Base-by-base conservation (phyloP, 441 rosid genomes). In the Corymbia calophylla region DNA sequence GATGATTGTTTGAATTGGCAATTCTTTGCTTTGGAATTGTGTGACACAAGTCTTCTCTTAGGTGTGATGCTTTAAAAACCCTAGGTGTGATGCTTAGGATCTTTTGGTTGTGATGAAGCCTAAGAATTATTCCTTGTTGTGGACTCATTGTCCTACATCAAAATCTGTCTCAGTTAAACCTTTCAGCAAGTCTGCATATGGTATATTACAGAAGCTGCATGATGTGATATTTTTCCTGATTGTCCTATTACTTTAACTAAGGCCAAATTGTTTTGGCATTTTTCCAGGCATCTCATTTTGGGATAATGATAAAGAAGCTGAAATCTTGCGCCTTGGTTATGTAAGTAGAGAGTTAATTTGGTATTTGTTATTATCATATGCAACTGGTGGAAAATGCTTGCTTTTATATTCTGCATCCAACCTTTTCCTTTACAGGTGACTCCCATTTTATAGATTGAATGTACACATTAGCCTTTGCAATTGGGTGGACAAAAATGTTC, bases 291-390 rank as follows among this genome's bases (percentile, higher is more conserved):
- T 94, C 88, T 89, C 95, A 51, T 92, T 73, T 89, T 95, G 97
- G 98, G 91, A 93, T 18, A 93, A 97, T 89, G 98, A 97, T 90
- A 95, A 93, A 94, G 99, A 97, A 90, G 98, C 98, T 64, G 97
- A 93, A 92, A 87, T 58, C 86, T 94, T 97, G 92, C 98, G 99
- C 29, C 80, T 97, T 92, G 99, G 99, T 89, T 93, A 91, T 94
- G 99, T 97, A 95, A 93, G 98, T 93, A 89, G 87, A 32, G 48
- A 53, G 60, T 89, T 55, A 88, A 23, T 85, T 88, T 47, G 70
- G 85, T 87, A 25, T 39, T 39, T 77, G n/a, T 77, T 77, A 21
- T 23, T 77, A 77, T 77, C n/a, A 23, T 23, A 77, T 44, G 51
- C 84, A 44, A 44, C 53, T 44, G 13, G 51, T 77, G 84, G 84